A percentile compares a stretch with the other conserved stretches of the same genome.
Evolutionary conservation across 495 filamentous ascomycete species (phyloP).

Genomic region (Penicillium pancosmium): DNA sequence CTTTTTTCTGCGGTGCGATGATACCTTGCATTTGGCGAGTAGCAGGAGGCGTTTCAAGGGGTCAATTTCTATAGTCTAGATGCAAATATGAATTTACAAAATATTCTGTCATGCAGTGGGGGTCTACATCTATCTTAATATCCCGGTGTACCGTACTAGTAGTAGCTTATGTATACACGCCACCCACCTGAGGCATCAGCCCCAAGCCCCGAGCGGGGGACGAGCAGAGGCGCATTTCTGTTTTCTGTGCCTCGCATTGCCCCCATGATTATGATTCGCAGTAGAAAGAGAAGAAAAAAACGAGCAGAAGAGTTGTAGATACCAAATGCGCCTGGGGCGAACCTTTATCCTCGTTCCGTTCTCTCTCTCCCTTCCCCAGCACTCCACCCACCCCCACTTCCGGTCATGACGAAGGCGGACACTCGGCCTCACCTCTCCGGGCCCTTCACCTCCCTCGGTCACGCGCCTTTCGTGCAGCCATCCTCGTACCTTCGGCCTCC

Average conservation of each 20-base stretch:
- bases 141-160: not conserved
- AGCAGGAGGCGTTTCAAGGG: slow-evolving; percentile 19
- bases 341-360: not conserved
- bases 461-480: slow-evolving; percentile 72
- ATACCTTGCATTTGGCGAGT: slow-evolving; percentile 30
- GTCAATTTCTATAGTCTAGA: slow-evolving; percentile 4
- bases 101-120: not conserved
- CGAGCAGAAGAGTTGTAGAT: not conserved
- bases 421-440: slow-evolving; percentile 25
- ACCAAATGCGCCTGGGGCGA: slow-evolving; percentile 1
- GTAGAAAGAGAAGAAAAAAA: not conserved
- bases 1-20: slow-evolving; percentile 7
- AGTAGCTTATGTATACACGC: not conserved
- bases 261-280: not conserved
- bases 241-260: slow-evolving; percentile 4
- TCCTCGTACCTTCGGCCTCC: slow-evolving; percentile 82
- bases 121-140: no score
- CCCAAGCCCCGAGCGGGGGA: not conserved
- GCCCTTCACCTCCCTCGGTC: slow-evolving; percentile 38
- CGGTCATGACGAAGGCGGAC: slow-evolving; percentile 34
- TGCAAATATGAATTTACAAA: slow-evolving; percentile 3
- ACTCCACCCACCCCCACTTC: slow-evolving; percentile 15
- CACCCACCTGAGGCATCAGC: not conserved
- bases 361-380: slow-evolving; percentile 3
- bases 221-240: slow-evolving; percentile 4